Percentiles rank a stretch among this genome's conserved stretches.
phyloP scores from a whole-genome alignment of 768 basidiomycete genomes.

The Amanita muscaria region DNA sequence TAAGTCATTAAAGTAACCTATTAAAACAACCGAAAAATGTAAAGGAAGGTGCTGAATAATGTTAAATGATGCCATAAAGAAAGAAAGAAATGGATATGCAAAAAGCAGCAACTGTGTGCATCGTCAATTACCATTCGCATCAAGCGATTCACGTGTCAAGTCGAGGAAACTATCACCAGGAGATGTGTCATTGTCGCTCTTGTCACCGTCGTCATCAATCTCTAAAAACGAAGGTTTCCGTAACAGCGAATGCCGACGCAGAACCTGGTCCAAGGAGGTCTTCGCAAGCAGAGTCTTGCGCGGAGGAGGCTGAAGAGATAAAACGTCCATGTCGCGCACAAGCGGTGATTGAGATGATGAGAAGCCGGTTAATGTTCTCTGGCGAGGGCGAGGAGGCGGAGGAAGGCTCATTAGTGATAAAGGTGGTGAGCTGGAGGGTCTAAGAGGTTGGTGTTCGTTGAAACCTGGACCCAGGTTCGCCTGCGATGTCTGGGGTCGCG shows the following conservation, averaged over 20 bases:
- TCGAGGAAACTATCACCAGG: constrained; percentile 40
- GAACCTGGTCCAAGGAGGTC: constrained; percentile 27
- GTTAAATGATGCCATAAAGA: constrained; percentile 6
- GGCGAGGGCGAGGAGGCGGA: constrained; percentile 43
- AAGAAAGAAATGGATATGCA: constrained; percentile 13
- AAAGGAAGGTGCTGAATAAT: neutral
- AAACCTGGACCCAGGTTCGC: constrained; percentile 14
- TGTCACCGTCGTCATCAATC: constrained; percentile 43
- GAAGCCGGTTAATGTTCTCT: constrained; percentile 18
- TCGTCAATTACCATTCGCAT: constrained; percentile 20
- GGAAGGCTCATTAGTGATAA: constrained; percentile 34
- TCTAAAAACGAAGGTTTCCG: constrained; percentile 68
- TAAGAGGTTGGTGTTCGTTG: constrained; percentile 1
- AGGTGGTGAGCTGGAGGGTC: constrained; percentile 18
- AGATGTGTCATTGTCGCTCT: constrained; percentile 14
- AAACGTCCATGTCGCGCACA: too few species aligned
- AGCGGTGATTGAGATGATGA: constrained; percentile 1
- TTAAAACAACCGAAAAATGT: neutral
- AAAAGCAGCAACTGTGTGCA: constrained; percentile 5
- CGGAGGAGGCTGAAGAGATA: constrained; percentile 8
- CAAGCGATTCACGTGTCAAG: constrained; percentile 43
- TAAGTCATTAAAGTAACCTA: constrained; percentile 4
- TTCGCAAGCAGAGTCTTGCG: constrained; percentile 23
- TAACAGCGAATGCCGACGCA: constrained; percentile 46
- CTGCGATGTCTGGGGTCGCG: constrained; percentile 30